A percentile compares a stretch with the other conserved stretches of the same genome.
Evolutionary conservation across 768 basidiomycete species (phyloP).

Genomic region (Rhodocollybia butyracea): DNA sequence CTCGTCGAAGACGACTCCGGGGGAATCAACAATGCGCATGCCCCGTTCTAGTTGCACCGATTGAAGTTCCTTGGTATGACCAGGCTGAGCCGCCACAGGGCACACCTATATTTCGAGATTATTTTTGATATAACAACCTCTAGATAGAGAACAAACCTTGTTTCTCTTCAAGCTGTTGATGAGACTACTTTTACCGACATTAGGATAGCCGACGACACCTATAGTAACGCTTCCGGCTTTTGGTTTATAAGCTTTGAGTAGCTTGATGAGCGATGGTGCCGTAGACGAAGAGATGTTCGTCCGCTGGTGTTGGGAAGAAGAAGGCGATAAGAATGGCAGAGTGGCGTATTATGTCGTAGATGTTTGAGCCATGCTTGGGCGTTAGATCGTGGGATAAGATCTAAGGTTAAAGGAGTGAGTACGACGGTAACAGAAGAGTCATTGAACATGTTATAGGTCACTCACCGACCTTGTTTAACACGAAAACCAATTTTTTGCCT

Average conservation of each 20-base stretch:
- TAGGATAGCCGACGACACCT: slow-evolving; percentile 94
- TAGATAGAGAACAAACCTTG: slow-evolving; percentile 44
- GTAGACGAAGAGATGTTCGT: slow-evolving; percentile 78
- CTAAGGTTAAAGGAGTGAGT: slow-evolving; percentile 33
- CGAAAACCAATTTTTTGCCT: slow-evolving; percentile 90
- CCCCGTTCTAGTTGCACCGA: slow-evolving; percentile 91
- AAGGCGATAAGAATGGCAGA: slow-evolving; percentile 82
- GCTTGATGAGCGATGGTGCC: slow-evolving; percentile 70
- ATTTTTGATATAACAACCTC: not conserved
- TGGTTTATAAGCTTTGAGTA: slow-evolving; percentile 82
- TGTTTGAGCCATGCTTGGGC: slow-evolving; percentile 89
- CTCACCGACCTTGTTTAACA: slow-evolving; percentile 96
- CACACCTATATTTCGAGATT: slow-evolving; percentile 57
- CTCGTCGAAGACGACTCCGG: slow-evolving; percentile 95
- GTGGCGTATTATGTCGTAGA: slow-evolving; percentile 89
- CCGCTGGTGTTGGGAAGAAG: slow-evolving; percentile 74
- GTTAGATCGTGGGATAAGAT: slow-evolving; percentile 85
- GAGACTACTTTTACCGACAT: slow-evolving; percentile 93
- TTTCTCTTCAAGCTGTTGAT: slow-evolving; percentile 90
- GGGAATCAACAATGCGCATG: slow-evolving; percentile 90
- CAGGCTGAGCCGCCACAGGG: slow-evolving; percentile 90
- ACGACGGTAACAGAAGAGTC: not conserved
- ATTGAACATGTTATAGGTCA: slow-evolving; percentile 8
- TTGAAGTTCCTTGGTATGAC: slow-evolving; percentile 91
- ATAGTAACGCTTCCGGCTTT: slow-evolving; percentile 72